Percentiles rank a stretch among this genome's conserved stretches.
Evolutionary conservation across 2,329 filamentous ascomycete species (phyloP).

Genomic region (Truncatella angustata): DNA sequence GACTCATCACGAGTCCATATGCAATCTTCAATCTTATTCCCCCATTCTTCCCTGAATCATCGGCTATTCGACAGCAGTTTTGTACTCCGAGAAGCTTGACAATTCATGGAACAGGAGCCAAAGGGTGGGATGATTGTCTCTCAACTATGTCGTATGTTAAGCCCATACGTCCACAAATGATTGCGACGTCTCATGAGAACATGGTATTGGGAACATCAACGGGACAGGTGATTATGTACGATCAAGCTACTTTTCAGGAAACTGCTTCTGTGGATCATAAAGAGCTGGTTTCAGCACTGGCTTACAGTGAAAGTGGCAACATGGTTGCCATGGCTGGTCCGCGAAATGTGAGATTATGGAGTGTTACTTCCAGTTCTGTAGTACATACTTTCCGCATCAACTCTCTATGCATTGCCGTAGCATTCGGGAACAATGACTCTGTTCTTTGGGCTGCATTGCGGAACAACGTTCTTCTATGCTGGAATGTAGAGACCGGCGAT

Average conservation of each 20-base stretch:
- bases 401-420: background rate
- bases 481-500: background rate
- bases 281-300: background rate
- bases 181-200: too few relatives aligned
- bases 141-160: slow-evolving; percentile 2
- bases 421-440: background rate
- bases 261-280: background rate
- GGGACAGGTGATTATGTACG: too few relatives aligned
- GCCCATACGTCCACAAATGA: too few relatives aligned
- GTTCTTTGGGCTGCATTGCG: background rate
- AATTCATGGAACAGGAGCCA: background rate
- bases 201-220: too few relatives aligned
- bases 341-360: background rate
- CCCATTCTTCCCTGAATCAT: slow-evolving; percentile 11
- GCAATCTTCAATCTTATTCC: slow-evolving; percentile 12
- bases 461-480: background rate
- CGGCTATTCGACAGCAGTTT: slow-evolving; percentile 9
- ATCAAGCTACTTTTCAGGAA: background rate
- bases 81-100: background rate
- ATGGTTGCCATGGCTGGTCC: background rate
- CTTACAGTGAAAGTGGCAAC: background rate
- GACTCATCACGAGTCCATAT: background rate
- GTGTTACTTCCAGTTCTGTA: background rate
- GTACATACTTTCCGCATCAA: background rate
- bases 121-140: slow-evolving; percentile 12